phyloP scores from a whole-genome alignment of 352 stramenopile genomes.

The Phytophthora tentaculata region DNA sequence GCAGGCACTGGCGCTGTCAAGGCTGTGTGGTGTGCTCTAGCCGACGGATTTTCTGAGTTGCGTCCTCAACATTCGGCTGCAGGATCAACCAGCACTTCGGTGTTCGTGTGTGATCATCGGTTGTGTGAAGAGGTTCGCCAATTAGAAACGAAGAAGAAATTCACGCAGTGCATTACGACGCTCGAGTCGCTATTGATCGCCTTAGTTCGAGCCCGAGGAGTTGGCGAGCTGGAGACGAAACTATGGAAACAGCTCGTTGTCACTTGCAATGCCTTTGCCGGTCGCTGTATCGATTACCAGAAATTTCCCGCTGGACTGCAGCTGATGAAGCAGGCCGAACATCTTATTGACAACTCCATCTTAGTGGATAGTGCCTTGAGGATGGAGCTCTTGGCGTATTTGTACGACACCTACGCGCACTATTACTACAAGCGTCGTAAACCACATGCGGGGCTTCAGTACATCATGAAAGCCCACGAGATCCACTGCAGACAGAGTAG shows the following conservation, averaged over 20 bases:
- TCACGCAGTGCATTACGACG: conserved; percentile 76
- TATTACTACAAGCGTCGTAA: conserved; percentile 92
- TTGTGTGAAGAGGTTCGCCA: conserved; percentile 80
- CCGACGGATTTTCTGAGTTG: conserved; percentile 49
- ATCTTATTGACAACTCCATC: conserved; percentile 81
- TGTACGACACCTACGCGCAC: conserved; percentile 89
- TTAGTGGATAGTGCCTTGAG: conserved; percentile 52
- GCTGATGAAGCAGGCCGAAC: conserved; percentile 83
- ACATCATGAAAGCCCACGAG: conserved; percentile 85
- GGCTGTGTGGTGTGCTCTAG: conserved; percentile 82
- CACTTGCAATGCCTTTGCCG: conserved; percentile 90
- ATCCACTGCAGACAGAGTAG: conserved; percentile 78
- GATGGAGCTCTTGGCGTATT: conserved; percentile 82
- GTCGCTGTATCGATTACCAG: conserved; percentile 83
- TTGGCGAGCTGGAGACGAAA: conserved; percentile 64
- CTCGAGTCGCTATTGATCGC: conserved; percentile 81
- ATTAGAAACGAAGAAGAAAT: conserved; percentile 84
- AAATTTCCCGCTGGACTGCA: conserved; percentile 80
- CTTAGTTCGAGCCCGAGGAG: conserved; percentile 61
- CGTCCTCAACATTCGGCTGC: conserved; percentile 6
- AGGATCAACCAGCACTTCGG: neutral
- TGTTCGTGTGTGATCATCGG: conserved; percentile 60
- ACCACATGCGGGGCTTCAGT: conserved; percentile 81
- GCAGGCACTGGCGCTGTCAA: conserved; percentile 80
- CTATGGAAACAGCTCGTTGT: conserved; percentile 93